Base-by-base conservation (phyloP, 1,139 yeast species). In the Kurtzmaniella quercitrusa region DNA sequence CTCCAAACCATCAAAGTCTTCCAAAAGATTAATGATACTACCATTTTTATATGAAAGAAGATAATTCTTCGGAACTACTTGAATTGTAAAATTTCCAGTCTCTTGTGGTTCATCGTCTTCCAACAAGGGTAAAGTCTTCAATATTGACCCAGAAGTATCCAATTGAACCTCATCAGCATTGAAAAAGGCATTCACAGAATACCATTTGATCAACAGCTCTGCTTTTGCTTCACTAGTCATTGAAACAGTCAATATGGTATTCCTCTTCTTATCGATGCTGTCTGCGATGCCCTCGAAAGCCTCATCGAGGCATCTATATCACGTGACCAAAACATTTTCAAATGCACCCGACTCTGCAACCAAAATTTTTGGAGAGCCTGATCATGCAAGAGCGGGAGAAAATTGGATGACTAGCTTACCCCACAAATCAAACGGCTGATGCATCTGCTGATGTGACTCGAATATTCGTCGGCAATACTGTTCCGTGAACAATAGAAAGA, bases 11-110 rank as follows among this genome's bases (percentile, higher is more conserved):
- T 38, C 18, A 38, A 74, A 75, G 34, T 87, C 96, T 12, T 73
- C 63, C 29, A 90, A 59, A 19, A 89, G 58, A 52, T 88, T 85
- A 39, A 89, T 79, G 19, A 91, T 77, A 21, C 75, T 79, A 19
- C 90, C 73, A 52, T 77, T 84, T 46, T 78, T 75, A 0, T 79
- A 71, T 5, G 85, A 74, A 36, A 83, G 65, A 1, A 83, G 65
- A 42, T 76, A 70, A 2, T 67, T 56, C 56, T 84, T 84, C 18
- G 81, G 79, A 5, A 78, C 38, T 9, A 36, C 25, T 19, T 36
- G 16, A 5, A 36, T 19, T 11, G 23, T 21, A 16, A 36, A 21
- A n/a, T 27, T 27, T 15, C 14, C 36, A 14, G 16, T 31, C 6
- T 31, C 18, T 14, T 31, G 16, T 17, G 18, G 11, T 12, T 14